Base-by-base conservation (phyloP, 768 basidiomycete species). In the Austroboletus eburneus region DNA sequence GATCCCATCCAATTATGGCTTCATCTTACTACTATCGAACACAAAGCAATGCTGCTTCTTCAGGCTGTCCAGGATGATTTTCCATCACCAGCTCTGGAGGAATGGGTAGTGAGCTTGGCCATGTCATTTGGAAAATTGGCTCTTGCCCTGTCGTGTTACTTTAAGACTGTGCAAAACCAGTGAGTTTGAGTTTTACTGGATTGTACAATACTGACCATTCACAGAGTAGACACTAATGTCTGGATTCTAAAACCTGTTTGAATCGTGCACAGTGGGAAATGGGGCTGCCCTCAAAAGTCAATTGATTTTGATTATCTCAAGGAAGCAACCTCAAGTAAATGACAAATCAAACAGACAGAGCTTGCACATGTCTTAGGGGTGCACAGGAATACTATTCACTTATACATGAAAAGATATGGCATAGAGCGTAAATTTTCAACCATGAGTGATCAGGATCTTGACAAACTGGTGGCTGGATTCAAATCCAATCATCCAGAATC, bases 401-500 rank as follows among this genome's bases (percentile, higher is more conserved):
- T 22, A 6, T 48, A 40, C 23, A 50, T 56, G 48, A 46, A 47
- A 29, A 20, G 33, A 3, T 30, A 56, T 43, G 38, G 44, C 2
- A 37, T 57, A 4, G 20, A 45, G 14, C 4, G 30, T 12, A 40
- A 49, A 17, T 55, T 49, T 23, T 37, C 51, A 2, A 1, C 8
- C 4, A 18, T 58, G 3, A 51, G 49, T 10, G 43, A 58, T 44
- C 10, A 3, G 2, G 23, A 47, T n/a, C 21, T 58, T 1, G 51
- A 58, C 32, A 7, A 14, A 18, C 25, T 58, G 2, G 39, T 56
- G 12, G 23, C 24, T 1, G 5, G 23, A 1, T 64, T 51, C 41
- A 57, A 55, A 27, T 18, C 38, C 3, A 23, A 4, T 7, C 43
- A 53, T n/a, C 66, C 65, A 5, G 43, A 55, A 4, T 62, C 66